Base-by-base conservation (phyloP, 2,329 filamentous ascomycete genomes). In the Sporothrix euskadiensis region DNA sequence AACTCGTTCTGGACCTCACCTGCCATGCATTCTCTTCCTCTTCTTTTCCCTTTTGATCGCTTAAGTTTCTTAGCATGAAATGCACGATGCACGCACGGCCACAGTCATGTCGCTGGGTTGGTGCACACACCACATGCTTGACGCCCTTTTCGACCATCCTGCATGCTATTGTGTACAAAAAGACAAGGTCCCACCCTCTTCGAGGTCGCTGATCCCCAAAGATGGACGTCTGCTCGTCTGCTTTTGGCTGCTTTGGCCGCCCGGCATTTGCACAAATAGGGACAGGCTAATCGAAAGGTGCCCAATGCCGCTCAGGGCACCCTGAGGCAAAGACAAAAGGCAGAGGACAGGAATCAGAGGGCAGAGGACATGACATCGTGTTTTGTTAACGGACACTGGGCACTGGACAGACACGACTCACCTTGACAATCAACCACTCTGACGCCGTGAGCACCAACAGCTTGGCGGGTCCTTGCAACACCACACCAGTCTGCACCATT, bases 21-120 rank as follows among this genome's bases (percentile, higher is more conserved):
- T 35, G 71, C 16, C 59, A 72, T 14, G 66, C 8, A 35, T 57
- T 72, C 61, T 59, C 32, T 72, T 72, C 71, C 14, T 32, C 59
- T 44, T 72, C 71, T 57, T 72, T 72, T 57, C 61, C 61, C 39
- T 39, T 68, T 68, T 19, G 61, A 68, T 72, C 71, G 57, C 49
- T 32, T 41, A 44, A 14, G 39, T 16, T 19, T 47, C 10, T 47
- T 52, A 68, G 59, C 71, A 66, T 57, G 59, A 66, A 65, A 72
- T 68, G 71, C 71, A 47, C 71, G 9, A 72, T 68, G 71, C 49
- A 59, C 71, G 71, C 71, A 72, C 71, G 71, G 71, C 49, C 71
- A 44, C n/a, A 57, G 14, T 44, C 61, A 56, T 66, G 47, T 57
- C 49, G 39, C 70, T 49, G 2, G 26, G 30, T 52, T 52, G 26